phyloP scores from a whole-genome alignment of 192 early-diverging fungal species.

The Backusella morwellensis region DNA sequence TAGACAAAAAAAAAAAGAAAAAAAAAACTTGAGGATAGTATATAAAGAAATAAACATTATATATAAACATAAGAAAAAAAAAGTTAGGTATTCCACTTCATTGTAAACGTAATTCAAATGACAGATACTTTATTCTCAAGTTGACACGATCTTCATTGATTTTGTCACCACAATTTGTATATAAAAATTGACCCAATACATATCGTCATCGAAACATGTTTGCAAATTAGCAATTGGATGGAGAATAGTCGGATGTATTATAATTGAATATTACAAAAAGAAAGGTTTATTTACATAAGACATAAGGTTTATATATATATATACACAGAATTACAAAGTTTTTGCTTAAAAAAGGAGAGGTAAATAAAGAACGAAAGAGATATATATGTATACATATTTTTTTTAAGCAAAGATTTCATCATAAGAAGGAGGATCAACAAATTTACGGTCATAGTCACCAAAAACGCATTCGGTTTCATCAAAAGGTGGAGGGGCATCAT shows the following conservation, averaged over 20 bases:
- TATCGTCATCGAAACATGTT: too few relatives aligned
- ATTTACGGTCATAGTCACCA: slow-evolving; percentile 8
- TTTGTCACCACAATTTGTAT: too few relatives aligned
- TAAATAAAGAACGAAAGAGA: background rate
- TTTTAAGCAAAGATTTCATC: slow-evolving; percentile 8
- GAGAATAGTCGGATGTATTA: too few relatives aligned
- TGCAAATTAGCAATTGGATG: too few relatives aligned
- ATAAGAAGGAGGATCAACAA: slow-evolving; percentile 5
- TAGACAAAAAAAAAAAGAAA: background rate
- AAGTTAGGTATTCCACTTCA: background rate
- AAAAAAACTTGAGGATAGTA: background rate
- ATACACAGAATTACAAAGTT: background rate
- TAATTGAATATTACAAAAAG: background rate
- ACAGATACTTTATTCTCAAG: too few relatives aligned
- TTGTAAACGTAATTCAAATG: too few relatives aligned
- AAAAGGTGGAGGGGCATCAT: slow-evolving; percentile 11
- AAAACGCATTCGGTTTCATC: background rate
- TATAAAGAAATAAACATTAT: background rate
- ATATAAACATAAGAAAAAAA: background rate
- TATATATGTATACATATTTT: background rate
- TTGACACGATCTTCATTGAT: too few relatives aligned
- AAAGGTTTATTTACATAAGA: background rate
- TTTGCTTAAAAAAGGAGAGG: background rate
- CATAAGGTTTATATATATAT: background rate
- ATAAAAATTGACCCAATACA: too few relatives aligned